phyloP scores from a whole-genome alignment of 1,139 yeast genomes.

The Geotrichum europaeum region DNA sequence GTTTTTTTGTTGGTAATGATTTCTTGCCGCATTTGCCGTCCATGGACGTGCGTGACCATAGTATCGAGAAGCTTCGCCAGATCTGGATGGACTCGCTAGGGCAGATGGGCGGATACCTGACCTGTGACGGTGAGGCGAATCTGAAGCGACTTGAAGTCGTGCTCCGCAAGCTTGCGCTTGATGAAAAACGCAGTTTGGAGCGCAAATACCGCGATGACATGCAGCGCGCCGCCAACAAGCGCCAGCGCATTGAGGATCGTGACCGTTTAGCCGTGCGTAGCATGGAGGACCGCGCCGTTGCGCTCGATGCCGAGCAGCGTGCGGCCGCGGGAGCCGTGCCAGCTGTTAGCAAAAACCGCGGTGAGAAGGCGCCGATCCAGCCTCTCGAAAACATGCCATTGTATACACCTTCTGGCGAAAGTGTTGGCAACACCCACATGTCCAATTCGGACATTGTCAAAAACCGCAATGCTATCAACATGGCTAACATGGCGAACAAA shows the following conservation, averaged over 20 bases:
- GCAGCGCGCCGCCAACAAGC: constrained; percentile 56
- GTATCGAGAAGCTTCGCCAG: constrained; percentile 71
- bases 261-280: constrained; percentile 13
- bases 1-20: constrained; percentile 98
- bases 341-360: constrained; percentile 31
- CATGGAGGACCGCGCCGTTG: constrained; percentile 10
- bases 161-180: constrained; percentile 56
- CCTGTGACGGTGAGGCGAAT: constrained; percentile 82
- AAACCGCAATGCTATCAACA: constrained; percentile 57
- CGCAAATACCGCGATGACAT: constrained; percentile 59
- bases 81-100: constrained; percentile 80
- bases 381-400: constrained; percentile 74
- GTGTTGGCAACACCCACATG: constrained; percentile 61
- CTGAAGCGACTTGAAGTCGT: constrained; percentile 69
- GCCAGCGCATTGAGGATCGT: constrained; percentile 26
- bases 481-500: constrained; percentile 70
- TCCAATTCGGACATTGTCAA: constrained; percentile 69
- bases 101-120: constrained; percentile 64
- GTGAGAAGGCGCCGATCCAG: constrained; percentile 68
- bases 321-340: constrained; percentile 15
- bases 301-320: constrained; percentile 1
- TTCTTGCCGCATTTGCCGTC: constrained; percentile 95
- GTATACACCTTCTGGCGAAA: constrained; percentile 62
- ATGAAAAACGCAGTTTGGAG: constrained; percentile 53
- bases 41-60: constrained; percentile 89